These are phyloP conservation scores for Sesbania bispinosa DNA, from an alignment of 306 rosid genomes.

Conservation along the genomic window DNA sequence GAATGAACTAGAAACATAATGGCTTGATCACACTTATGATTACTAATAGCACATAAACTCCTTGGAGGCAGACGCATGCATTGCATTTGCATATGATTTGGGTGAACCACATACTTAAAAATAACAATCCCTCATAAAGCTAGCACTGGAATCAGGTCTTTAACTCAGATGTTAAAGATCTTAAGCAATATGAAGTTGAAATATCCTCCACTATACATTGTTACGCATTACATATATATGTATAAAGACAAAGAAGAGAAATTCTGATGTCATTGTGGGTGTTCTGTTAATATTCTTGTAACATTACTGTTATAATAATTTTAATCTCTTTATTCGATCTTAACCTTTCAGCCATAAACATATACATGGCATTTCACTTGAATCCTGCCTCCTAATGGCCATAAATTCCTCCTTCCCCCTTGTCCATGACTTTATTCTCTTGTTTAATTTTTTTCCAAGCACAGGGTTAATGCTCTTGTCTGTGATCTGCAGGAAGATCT, in stretches of 20 bases:
- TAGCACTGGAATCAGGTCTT: too few species aligned
- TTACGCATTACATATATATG: not conserved
- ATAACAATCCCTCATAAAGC: too few species aligned
- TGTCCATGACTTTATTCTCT: not conserved
- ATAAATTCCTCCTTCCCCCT: not conserved
- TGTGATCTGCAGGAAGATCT: conserved; percentile 55
- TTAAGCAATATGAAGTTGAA: not conserved
- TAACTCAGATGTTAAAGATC: not conserved
- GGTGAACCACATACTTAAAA: not conserved
- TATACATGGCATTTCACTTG: not conserved
- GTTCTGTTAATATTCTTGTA: not conserved
- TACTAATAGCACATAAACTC: not conserved
- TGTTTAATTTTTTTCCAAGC: not conserved
- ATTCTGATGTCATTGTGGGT: not conserved
- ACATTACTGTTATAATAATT: not conserved
- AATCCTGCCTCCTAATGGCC: not conserved
- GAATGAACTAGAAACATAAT: not conserved
- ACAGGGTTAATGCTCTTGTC: conserved; percentile 23
- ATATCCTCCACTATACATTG: not conserved
- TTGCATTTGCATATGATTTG: not conserved
- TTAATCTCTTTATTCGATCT: not conserved
- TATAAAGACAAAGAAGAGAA: not conserved
- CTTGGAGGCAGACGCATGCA: not conserved
- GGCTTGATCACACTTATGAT: not conserved
- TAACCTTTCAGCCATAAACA: not conserved